phyloP scores from a whole-genome alignment of 148 eudicot genomes.

The Camellia sinensis region DNA sequence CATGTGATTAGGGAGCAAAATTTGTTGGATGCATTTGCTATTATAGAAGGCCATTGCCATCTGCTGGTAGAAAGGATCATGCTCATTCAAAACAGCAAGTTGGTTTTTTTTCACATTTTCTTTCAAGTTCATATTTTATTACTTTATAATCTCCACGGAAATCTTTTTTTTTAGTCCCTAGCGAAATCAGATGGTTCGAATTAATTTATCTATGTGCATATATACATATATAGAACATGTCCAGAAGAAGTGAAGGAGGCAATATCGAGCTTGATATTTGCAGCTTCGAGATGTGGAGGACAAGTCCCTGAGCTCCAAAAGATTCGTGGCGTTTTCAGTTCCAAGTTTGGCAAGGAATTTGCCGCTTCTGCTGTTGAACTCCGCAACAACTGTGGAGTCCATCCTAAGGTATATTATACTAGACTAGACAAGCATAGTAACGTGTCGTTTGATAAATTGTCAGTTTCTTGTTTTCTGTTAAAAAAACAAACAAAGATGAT shows the following conservation, averaged over 20 bases:
- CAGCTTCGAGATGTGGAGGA: conserved; percentile 54
- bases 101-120: not conserved
- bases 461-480: too few relatives aligned
- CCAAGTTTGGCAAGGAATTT: conserved; percentile 45
- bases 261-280: conserved; percentile 48
- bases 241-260: conserved; percentile 53
- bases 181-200: too few relatives aligned
- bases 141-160: too few relatives aligned
- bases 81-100: conserved; percentile 15
- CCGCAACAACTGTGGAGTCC: conserved; percentile 35
- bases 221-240: conserved; percentile 32
- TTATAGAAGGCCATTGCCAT: conserved; percentile 20
- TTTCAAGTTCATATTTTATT: not conserved
- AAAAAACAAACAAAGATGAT: too few relatives aligned
- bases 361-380: conserved; percentile 35
- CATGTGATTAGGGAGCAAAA: conserved; percentile 49
- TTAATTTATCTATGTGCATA: too few relatives aligned
- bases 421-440: too few relatives aligned
- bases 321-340: conserved; percentile 34
- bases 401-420: conserved; percentile 33
- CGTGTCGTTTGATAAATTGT: too few relatives aligned
- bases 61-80: conserved; percentile 7
- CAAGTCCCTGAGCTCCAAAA: conserved; percentile 55
- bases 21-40: conserved; percentile 35
- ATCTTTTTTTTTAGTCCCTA: too few relatives aligned